These are phyloP conservation scores for Beauveria australis DNA, from an alignment of 2,329 filamentous ascomycete genomes.

Conservation along the genomic window DNA sequence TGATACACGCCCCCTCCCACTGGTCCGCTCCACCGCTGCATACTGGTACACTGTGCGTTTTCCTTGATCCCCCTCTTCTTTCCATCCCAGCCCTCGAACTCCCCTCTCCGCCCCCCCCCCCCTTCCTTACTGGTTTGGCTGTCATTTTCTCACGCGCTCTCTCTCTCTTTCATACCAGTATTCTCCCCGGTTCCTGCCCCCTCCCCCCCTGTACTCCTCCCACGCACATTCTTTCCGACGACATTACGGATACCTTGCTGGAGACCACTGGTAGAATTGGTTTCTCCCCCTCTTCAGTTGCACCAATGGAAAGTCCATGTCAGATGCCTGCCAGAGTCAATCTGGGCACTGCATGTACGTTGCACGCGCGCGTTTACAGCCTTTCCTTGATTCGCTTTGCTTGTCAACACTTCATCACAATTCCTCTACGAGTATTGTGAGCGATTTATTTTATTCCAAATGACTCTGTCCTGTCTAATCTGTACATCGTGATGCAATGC, in stretches of 20 bases:
- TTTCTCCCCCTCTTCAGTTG: background rate
- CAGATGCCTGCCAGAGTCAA: background rate
- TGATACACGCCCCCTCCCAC: constrained; percentile 6
- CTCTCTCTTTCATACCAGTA: background rate
- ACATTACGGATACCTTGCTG: background rate
- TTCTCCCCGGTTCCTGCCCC: background rate
- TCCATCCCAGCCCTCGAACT: background rate
- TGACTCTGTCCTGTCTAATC: background rate
- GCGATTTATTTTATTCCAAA: background rate
- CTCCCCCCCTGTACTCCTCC: background rate
- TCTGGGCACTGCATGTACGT: background rate
- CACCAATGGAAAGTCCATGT: background rate
- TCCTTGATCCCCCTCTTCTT: background rate
- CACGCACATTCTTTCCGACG: background rate
- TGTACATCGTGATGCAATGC: background rate
- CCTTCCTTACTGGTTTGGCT: too few relatives aligned
- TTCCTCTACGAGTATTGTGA: background rate
- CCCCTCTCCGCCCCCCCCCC: too few relatives aligned
- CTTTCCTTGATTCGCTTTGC: constrained; percentile 1
- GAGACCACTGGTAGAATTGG: background rate
- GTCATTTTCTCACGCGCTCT: too few relatives aligned
- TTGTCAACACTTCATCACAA: background rate
- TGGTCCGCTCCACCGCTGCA: background rate
- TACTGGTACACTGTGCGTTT: background rate
- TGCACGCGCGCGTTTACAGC: constrained; percentile 5